phyloP scores from a whole-genome alignment of 2,329 filamentous ascomycete genomes.

The Ceratocystis alfenasii region DNA sequence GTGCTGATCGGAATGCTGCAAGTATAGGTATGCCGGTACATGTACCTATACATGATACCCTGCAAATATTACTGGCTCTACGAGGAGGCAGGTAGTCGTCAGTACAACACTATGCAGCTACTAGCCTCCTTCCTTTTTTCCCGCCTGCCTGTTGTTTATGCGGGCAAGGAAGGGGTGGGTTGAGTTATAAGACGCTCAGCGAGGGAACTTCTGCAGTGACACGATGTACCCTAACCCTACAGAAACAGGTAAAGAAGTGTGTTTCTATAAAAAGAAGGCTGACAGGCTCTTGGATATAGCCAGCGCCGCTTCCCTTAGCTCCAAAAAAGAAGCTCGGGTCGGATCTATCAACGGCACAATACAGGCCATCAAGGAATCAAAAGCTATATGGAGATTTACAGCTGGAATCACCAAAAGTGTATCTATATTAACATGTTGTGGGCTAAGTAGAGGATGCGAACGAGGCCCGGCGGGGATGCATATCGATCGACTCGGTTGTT shows the following conservation, averaged over 20 bases:
- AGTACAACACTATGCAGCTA: too few species aligned
- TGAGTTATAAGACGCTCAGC: too few species aligned
- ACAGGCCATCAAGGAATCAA: not conserved
- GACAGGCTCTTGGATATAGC: not conserved
- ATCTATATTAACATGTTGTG: not conserved
- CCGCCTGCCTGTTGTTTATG: too few species aligned
- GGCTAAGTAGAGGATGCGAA: not conserved
- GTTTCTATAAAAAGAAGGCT: not conserved
- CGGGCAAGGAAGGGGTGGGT: too few species aligned
- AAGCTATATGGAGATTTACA: not conserved
- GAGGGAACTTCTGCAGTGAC: not conserved
- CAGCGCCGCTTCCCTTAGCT: not conserved
- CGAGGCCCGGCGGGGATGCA: not conserved
- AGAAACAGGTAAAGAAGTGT: not conserved
- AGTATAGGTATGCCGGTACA: too few species aligned
- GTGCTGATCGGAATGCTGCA: too few species aligned
- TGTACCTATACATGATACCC: too few species aligned
- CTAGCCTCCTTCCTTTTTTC: too few species aligned
- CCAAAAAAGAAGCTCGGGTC: conserved; percentile 5
- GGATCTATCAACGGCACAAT: not conserved
- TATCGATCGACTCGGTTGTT: not conserved
- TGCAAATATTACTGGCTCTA: too few species aligned
- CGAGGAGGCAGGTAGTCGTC: too few species aligned
- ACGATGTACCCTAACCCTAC: not conserved
- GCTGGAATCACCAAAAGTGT: not conserved